Conservation (phyloP, 495 filamentous ascomycete species). For the Aspergillus panamensis region DNA sequence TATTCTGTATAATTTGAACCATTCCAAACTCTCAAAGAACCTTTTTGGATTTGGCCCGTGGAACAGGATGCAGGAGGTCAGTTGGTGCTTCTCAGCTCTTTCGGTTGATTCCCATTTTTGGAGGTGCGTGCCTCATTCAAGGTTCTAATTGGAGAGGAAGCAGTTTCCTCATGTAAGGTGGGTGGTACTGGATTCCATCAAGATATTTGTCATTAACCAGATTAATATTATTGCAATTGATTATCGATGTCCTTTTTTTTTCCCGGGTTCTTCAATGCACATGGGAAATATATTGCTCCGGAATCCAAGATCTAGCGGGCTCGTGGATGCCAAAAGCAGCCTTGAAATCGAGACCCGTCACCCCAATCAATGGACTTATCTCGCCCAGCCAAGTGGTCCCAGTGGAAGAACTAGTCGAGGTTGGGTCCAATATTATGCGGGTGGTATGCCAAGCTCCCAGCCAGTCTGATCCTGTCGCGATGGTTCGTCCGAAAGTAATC, state of each 20-base stretch:
- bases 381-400: background rate
- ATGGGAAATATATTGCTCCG: slow-evolving; percentile 6
- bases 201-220: slow-evolving; percentile 8
- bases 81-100: slow-evolving; percentile 6
- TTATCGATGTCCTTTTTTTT: background rate
- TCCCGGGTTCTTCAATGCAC: background rate
- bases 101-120: slow-evolving; percentile 11
- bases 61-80: slow-evolving; percentile 15
- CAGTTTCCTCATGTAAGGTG: slow-evolving; percentile 17
- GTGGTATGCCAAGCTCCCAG: slow-evolving; percentile 4
- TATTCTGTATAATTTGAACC: slow-evolving; percentile 2
- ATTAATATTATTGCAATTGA: background rate
- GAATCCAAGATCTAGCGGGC: background rate
- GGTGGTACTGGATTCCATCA: slow-evolving; percentile 13
- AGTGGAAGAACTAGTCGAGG: background rate
- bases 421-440: slow-evolving; percentile 1
- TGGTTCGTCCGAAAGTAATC: slow-evolving; percentile 15
- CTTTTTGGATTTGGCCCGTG: slow-evolving; percentile 6
- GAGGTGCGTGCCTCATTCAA: background rate
- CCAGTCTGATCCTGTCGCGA: slow-evolving; percentile 1
- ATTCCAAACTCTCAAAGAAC: background rate
- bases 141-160: slow-evolving; percentile 11
- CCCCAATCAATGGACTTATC: background rate
- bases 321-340: background rate
- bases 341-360: background rate